A percentile compares a stretch with the other conserved stretches of the same genome.
phyloP scores from a whole-genome alignment of 2,329 filamentous ascomycete species.

The Colletotrichum lentis region DNA sequence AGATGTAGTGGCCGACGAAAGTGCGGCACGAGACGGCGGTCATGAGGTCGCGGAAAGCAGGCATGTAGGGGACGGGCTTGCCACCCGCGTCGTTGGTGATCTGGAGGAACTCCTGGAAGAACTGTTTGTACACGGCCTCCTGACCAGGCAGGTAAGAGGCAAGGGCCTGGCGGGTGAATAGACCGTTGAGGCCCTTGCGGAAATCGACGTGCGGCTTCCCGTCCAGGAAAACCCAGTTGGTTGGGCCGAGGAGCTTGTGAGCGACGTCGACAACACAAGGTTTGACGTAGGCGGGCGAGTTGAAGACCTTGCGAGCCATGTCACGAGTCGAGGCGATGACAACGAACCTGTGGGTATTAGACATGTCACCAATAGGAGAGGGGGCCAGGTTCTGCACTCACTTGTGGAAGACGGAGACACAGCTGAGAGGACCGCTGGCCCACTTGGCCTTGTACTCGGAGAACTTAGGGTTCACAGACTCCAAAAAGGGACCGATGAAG shows the following conservation, averaged over 20 bases:
- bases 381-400: not conserved
- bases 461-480: conserved; percentile 92
- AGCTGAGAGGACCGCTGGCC: conserved; percentile 89
- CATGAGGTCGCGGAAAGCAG: conserved; percentile 91
- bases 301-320: conserved; percentile 96
- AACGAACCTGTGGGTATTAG: conserved; percentile 73
- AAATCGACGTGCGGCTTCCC: conserved; percentile 95
- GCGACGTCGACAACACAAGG: conserved; percentile 96
- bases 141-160: conserved; percentile 89
- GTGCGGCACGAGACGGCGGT: conserved; percentile 93
- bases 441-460: conserved; percentile 92
- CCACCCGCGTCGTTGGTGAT: conserved; percentile 76
- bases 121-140: conserved; percentile 88
- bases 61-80: conserved; percentile 87
- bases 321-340: conserved; percentile 95
- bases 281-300: conserved; percentile 90
- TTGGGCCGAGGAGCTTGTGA: conserved; percentile 87
- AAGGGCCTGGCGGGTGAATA: conserved; percentile 92
- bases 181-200: conserved; percentile 92
- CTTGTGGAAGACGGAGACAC: conserved; percentile 99
- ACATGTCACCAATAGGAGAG: conserved; percentile 1
- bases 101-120: conserved; percentile 81
- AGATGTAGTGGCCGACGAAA: conserved; percentile 97
- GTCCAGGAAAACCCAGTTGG: conserved; percentile 98
- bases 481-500: conserved; percentile 93